Conservation (phyloP, 352 stramenopile genomes). For the Phytophthora uliginosa region DNA sequence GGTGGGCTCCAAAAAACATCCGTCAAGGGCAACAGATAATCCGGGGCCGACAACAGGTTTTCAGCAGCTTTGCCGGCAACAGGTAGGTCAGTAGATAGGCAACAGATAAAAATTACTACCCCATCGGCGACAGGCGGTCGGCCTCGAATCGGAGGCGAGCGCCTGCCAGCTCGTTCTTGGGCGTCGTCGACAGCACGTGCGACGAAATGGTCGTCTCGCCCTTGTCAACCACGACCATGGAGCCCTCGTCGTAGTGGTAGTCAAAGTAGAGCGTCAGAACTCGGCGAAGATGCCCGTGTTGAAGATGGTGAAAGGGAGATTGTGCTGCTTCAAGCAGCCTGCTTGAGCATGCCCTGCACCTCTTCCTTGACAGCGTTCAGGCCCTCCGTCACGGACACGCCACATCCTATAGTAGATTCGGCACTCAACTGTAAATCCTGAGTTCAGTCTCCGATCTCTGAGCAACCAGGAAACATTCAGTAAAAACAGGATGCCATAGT, state of each 20-base stretch:
- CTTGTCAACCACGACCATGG: slow-evolving; percentile 26
- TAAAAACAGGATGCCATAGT: too few species aligned
- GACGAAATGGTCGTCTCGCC: slow-evolving; percentile 21
- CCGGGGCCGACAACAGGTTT: too few species aligned
- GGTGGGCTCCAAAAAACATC: too few species aligned
- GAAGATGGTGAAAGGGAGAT: background rate
- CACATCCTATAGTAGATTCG: too few species aligned
- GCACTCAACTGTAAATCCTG: too few species aligned
- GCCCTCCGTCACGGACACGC: background rate
- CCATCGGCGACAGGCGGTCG: slow-evolving; percentile 27
- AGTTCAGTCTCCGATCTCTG: too few species aligned
- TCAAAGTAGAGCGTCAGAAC: background rate
- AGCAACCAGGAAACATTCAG: too few species aligned
- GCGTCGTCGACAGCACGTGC: slow-evolving; percentile 19
- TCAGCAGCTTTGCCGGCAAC: too few species aligned
- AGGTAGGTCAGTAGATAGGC: too few species aligned
- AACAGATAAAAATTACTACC: too few species aligned
- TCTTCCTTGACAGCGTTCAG: background rate
- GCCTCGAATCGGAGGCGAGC: slow-evolving; percentile 25
- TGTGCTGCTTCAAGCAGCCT: too few species aligned
- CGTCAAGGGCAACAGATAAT: too few species aligned
- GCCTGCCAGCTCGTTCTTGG: slow-evolving; percentile 23
- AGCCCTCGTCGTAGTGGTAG: slow-evolving; percentile 20
- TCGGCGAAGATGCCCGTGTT: background rate
- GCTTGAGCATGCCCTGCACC: background rate